phyloP scores from a whole-genome alignment of 2,329 filamentous ascomycete genomes.

The Fusarium graminum region DNA sequence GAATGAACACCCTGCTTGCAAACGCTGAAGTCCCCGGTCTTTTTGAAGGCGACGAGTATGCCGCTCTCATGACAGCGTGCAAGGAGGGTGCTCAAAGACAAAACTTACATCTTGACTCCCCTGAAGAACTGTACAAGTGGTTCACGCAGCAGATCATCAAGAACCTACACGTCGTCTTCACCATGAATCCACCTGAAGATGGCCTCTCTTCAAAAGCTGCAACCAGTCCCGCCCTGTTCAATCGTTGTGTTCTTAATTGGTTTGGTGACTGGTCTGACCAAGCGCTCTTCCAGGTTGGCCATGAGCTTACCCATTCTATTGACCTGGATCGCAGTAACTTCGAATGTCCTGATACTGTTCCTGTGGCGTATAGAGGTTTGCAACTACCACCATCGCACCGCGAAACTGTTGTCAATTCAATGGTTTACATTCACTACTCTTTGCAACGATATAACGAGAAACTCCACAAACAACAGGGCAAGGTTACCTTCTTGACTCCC shows the following conservation, averaged over 20 bases:
- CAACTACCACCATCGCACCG: slow-evolving; percentile 88
- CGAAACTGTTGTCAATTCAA: slow-evolving; percentile 93
- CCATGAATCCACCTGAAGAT: slow-evolving; percentile 98
- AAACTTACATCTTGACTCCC: slow-evolving; percentile 93
- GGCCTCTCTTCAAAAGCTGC: slow-evolving; percentile 95
- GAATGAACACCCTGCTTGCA: slow-evolving; percentile 98
- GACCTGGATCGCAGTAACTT: slow-evolving; percentile 93
- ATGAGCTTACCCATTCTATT: slow-evolving; percentile 94
- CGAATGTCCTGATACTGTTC: slow-evolving; percentile 88
- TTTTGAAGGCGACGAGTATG: slow-evolving; percentile 98
- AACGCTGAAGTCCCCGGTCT: slow-evolving; percentile 99
- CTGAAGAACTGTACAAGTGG: slow-evolving; percentile 99
- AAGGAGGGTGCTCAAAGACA: slow-evolving; percentile 98
- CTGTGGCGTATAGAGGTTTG: slow-evolving; percentile 90
- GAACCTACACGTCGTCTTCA: slow-evolving; percentile 99
- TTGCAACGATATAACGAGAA: slow-evolving; percentile 90
- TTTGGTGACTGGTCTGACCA: slow-evolving; percentile 99
- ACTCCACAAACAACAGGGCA: slow-evolving; percentile 90
- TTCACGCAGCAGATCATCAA: slow-evolving; percentile 99
- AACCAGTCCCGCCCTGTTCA: slow-evolving; percentile 98
- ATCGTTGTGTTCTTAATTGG: slow-evolving; percentile 99
- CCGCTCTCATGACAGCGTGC: slow-evolving; percentile 98
- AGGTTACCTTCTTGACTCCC: slow-evolving; percentile 92
- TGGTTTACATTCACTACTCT: slow-evolving; percentile 99
- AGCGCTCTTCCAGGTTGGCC: slow-evolving; percentile 96